Evolutionary conservation across 306 rosid species (phyloP).

Genomic region (Acacia acuminata): DNA sequence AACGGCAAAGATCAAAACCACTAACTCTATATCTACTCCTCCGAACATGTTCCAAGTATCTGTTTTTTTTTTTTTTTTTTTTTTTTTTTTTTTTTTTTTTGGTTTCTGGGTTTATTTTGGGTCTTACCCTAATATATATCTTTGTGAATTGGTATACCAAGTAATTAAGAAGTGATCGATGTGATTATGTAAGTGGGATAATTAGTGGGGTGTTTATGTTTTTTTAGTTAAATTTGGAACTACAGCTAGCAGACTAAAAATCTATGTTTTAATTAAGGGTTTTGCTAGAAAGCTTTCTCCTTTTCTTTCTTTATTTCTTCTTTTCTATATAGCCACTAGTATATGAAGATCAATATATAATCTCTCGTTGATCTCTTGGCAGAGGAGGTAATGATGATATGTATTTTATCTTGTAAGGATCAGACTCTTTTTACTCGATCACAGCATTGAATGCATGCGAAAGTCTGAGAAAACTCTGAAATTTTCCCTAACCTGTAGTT

Average conservation of each 20-base stretch:
- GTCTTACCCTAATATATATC: constrained; percentile 21
- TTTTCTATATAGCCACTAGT: not conserved
- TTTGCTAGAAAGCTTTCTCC: not conserved
- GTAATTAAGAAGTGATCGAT: constrained; percentile 45
- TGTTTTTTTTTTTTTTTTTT: constrained; percentile 2
- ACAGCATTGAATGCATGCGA: constrained; percentile 36
- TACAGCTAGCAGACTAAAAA: constrained; percentile 39
- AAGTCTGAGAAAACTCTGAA: constrained; percentile 33
- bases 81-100: not conserved
- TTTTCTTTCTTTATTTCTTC: not conserved
- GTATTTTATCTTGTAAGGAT: not conserved
- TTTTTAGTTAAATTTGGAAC: constrained; percentile 51
- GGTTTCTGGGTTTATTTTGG: not conserved
- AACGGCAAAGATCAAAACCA: constrained; percentile 4
- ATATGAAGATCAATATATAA: not conserved
- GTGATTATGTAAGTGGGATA: constrained; percentile 31
- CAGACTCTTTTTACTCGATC: constrained; percentile 5
- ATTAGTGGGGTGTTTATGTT: constrained; percentile 44
- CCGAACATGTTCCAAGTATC: not conserved
- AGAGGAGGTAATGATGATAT: constrained; percentile 23
- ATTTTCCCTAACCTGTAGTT: constrained; percentile 38
- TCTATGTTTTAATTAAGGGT: constrained; percentile 13
- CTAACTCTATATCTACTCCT: constrained; percentile 22
- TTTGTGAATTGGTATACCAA: constrained; percentile 50
- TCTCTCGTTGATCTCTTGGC: not conserved